phyloP scores from a whole-genome alignment of 2,329 filamentous ascomycete genomes.

The Periconia digitata region DNA sequence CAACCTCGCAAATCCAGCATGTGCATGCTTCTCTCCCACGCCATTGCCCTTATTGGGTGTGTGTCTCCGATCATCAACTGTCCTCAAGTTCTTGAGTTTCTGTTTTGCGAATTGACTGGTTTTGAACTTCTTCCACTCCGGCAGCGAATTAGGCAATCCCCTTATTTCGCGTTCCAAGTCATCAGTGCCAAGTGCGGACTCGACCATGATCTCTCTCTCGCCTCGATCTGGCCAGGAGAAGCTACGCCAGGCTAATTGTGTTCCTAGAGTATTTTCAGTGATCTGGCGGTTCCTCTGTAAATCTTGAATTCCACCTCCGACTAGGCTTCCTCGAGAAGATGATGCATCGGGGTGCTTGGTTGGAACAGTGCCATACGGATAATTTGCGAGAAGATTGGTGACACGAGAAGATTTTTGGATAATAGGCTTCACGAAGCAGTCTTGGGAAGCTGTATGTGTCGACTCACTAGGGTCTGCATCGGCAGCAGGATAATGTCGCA shows the following conservation, averaged over 20 bases:
- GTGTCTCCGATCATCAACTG: too few species aligned
- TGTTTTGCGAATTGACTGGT: constrained; percentile 14
- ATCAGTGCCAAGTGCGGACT: constrained; percentile 11
- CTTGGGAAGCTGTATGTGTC: background rate
- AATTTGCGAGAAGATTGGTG: constrained; percentile 7
- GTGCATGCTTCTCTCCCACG: too few species aligned
- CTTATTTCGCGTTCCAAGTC: constrained; percentile 14
- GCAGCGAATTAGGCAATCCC: constrained; percentile 17
- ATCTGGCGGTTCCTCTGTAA: constrained; percentile 15
- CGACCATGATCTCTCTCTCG: constrained; percentile 18
- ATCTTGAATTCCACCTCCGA: too few species aligned
- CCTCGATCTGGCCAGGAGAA: constrained; percentile 16
- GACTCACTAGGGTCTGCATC: background rate
- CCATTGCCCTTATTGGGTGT: too few species aligned
- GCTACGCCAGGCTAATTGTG: constrained; percentile 17
- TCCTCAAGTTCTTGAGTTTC: background rate
- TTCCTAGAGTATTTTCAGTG: constrained; percentile 11
- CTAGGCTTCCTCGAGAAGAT: background rate
- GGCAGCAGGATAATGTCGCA: constrained; percentile 22
- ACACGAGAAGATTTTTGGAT: constrained; percentile 22
- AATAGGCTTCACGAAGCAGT: constrained; percentile 17
- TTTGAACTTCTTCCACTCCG: constrained; percentile 22
- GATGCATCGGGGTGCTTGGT: background rate
- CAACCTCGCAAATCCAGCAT: too few species aligned
- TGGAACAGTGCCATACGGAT: constrained; percentile 12